A percentile compares a stretch with the other conserved stretches of the same genome.
Conservation (phyloP, 2,329 filamentous ascomycete genomes). For the Coniochaeta sp. region DNA sequence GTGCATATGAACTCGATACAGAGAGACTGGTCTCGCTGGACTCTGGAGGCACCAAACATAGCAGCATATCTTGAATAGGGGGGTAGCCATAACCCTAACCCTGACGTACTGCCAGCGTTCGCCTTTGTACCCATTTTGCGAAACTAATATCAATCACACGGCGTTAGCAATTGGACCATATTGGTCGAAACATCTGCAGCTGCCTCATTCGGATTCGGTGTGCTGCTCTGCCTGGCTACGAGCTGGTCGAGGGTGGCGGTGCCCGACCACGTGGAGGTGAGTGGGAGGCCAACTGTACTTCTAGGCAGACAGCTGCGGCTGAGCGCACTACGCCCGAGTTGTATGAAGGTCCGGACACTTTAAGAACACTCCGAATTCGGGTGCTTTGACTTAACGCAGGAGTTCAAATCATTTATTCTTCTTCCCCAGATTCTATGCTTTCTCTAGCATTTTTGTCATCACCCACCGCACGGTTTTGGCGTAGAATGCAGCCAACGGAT, state of each 20-base stretch:
- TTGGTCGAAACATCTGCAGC: neutral
- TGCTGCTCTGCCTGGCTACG: neutral
- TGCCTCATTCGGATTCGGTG: neutral
- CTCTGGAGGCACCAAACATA: too few species aligned
- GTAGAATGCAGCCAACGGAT: neutral
- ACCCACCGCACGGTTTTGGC: neutral
- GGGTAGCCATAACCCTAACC: too few species aligned
- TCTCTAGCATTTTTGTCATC: neutral
- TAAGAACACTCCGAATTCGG: neutral
- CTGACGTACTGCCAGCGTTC: too few species aligned
- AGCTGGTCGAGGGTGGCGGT: neutral
- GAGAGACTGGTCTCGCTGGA: too few species aligned
- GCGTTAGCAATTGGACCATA: too few species aligned
- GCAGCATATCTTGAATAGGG: too few species aligned
- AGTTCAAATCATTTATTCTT: neutral
- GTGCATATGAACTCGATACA: too few species aligned
- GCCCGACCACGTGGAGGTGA: neutral
- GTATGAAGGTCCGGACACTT: neutral
- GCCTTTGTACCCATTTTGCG: too few species aligned
- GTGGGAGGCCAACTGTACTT: neutral
- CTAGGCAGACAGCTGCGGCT: constrained; percentile 1
- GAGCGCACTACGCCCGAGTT: neutral
- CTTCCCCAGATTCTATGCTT: neutral
- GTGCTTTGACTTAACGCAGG: neutral
- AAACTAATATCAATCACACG: too few species aligned